phyloP scores from a whole-genome alignment of 495 filamentous ascomycete genomes.

The Aspergillus mulundensis region DNA sequence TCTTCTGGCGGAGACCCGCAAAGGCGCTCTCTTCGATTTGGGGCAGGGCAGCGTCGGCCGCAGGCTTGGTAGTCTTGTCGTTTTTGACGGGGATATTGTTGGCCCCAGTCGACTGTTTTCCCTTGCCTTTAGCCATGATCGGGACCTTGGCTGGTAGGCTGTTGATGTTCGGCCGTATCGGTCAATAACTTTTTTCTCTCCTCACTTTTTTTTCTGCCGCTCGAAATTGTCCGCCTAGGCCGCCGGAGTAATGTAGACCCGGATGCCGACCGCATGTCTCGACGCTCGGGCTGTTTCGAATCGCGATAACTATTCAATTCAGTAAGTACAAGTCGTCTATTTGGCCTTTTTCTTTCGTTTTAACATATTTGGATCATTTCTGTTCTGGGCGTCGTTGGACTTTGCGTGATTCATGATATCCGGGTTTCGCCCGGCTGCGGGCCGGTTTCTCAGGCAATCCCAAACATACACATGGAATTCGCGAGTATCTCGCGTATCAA shows the following conservation, averaged over 20 bases:
- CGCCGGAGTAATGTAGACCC: slow-evolving; percentile 29
- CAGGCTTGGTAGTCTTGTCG: slow-evolving; percentile 22
- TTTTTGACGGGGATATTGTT: slow-evolving; percentile 20
- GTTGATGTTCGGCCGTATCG: slow-evolving; percentile 3
- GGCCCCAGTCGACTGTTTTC: slow-evolving; percentile 37
- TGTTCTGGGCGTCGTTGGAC: neutral
- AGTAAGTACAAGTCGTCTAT: neutral
- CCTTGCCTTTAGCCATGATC: slow-evolving; percentile 40
- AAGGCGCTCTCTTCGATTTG: slow-evolving; percentile 58
- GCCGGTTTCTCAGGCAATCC: slow-evolving; percentile 19
- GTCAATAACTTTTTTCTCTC: slow-evolving; percentile 1
- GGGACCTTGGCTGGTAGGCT: slow-evolving; percentile 16
- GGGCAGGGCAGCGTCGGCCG: slow-evolving; percentile 31
- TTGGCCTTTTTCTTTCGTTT: neutral
- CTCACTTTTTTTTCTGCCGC: slow-evolving; percentile 31
- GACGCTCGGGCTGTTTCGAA: slow-evolving; percentile 5
- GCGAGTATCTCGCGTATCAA: slow-evolving; percentile 13
- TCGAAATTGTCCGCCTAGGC: slow-evolving; percentile 17
- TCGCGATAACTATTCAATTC: neutral
- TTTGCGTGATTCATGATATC: slow-evolving; percentile 20
- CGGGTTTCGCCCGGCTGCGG: slow-evolving; percentile 22
- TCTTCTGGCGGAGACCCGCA: slow-evolving; percentile 59
- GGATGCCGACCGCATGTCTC: slow-evolving; percentile 15
- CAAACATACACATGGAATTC: slow-evolving; percentile 19
- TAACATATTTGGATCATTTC: neutral